Percentiles rank a stretch among this genome's conserved stretches.
These are phyloP conservation scores for Colletotrichum tabaci DNA, from an alignment of 2,329 filamentous ascomycete genomes.

Conservation along the genomic window DNA sequence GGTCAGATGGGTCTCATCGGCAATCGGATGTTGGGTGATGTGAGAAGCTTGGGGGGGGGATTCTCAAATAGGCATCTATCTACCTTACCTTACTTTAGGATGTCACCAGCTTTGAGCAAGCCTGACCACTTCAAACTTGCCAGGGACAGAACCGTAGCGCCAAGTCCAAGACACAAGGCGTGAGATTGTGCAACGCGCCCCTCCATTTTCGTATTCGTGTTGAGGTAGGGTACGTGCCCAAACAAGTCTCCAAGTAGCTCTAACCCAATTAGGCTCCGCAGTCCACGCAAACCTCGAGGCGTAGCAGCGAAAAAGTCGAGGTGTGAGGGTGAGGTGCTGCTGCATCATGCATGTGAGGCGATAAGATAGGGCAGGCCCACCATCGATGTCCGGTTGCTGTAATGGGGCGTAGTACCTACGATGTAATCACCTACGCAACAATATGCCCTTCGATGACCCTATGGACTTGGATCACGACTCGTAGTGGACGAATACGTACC, in stretches of 20 bases:
- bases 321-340: slow-evolving; percentile 25
- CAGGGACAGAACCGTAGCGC: background rate
- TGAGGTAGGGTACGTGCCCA: slow-evolving; percentile 17
- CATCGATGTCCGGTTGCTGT: too few relatives aligned
- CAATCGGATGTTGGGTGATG: slow-evolving; percentile 30
- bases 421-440: too few relatives aligned
- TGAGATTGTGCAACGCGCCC: slow-evolving; percentile 15
- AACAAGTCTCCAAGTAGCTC: background rate
- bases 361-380: slow-evolving; percentile 21
- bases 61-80: background rate
- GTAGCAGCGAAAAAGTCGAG: slow-evolving; percentile 28
- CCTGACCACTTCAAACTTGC: background rate
- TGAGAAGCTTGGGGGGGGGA: slow-evolving; percentile 7
- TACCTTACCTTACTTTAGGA: slow-evolving; percentile 7
- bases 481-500: background rate
- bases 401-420: too few relatives aligned
- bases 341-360: slow-evolving; percentile 17
- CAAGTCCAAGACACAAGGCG: slow-evolving; percentile 6
- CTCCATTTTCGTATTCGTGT: slow-evolving; percentile 42
- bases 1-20: slow-evolving; percentile 39
- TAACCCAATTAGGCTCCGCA: background rate
- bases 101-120: slow-evolving; percentile 5
- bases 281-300: slow-evolving; percentile 8
- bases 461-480: too few relatives aligned
- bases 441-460: background rate